These are phyloP conservation scores for Sporisorium scitamineum DNA, from an alignment of 1,284 basidiomycete species.

Conservation along the genomic window DNA sequence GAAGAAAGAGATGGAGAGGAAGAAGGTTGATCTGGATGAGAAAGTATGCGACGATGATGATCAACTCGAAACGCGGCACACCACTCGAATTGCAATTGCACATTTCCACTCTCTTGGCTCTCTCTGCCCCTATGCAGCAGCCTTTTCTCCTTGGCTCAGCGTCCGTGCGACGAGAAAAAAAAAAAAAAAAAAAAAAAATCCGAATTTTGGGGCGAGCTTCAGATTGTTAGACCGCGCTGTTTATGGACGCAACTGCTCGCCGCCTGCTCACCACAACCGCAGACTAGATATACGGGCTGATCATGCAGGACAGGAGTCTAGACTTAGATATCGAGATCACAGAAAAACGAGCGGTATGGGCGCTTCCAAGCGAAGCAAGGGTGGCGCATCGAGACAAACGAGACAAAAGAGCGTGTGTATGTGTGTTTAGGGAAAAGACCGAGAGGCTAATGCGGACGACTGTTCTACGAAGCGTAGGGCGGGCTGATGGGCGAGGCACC, in stretches of 20 bases:
- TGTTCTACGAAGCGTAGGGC: constrained; percentile 32
- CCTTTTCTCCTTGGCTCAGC: background rate
- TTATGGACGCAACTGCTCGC: background rate
- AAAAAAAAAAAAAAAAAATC: too few species aligned
- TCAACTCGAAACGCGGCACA: constrained; percentile 1
- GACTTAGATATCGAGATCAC: background rate
- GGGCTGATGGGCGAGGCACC: constrained; percentile 24
- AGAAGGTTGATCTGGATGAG: background rate
- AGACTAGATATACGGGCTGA: background rate
- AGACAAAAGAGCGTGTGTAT: constrained; percentile 2
- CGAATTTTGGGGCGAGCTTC: background rate
- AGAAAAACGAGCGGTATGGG: constrained; percentile 14
- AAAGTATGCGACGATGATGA: constrained; percentile 17
- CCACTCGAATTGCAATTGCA: background rate
- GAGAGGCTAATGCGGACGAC: background rate
- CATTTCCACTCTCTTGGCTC: background rate
- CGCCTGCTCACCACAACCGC: background rate
- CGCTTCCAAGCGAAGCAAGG: constrained; percentile 2
- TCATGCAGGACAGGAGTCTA: background rate
- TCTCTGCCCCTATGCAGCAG: constrained; percentile 6
- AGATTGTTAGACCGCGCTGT: constrained; percentile 1
- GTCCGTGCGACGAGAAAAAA: constrained; percentile 21
- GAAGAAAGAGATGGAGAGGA: background rate
- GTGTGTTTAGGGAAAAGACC: background rate
- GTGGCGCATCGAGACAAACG: background rate